These are phyloP conservation scores for Penicillium janthinellum DNA, from an alignment of 2,329 filamentous ascomycete genomes.

Conservation along the genomic window DNA sequence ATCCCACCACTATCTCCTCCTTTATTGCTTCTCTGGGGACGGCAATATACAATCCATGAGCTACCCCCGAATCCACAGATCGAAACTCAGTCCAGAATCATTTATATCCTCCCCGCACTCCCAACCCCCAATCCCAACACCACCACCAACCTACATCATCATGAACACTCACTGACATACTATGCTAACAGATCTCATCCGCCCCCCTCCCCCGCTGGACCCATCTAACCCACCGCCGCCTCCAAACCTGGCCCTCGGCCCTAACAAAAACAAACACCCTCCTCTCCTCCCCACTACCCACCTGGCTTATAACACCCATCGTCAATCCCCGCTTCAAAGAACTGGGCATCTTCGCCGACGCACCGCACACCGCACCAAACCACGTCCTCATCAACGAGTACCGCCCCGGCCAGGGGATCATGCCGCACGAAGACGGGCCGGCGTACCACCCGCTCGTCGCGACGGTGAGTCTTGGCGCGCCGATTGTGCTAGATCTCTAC, in stretches of 20 bases:
- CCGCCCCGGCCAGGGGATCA: slow-evolving; percentile 83
- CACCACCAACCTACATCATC: background rate
- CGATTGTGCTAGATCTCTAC: slow-evolving; percentile 76
- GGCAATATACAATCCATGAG: background rate
- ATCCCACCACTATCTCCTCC: background rate
- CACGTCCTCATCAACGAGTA: slow-evolving; percentile 97
- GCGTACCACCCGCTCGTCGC: slow-evolving; percentile 88
- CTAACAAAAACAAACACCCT: slow-evolving; percentile 75
- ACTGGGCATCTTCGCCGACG: slow-evolving; percentile 57
- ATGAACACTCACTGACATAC: background rate
- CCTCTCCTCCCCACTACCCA: slow-evolving; percentile 69
- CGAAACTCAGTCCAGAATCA: background rate
- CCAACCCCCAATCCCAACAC: background rate
- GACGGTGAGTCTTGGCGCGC: slow-evolving; percentile 81
- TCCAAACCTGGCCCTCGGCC: slow-evolving; percentile 88
- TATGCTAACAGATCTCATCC: slow-evolving; percentile 44
- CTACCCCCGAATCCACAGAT: background rate
- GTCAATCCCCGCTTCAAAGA: slow-evolving; percentile 56
- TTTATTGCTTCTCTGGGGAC: background rate
- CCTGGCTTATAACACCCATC: slow-evolving; percentile 73
- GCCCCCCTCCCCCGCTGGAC: slow-evolving; percentile 81
- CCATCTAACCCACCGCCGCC: slow-evolving; percentile 79
- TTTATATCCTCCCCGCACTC: background rate
- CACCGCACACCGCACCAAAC: slow-evolving; percentile 77
- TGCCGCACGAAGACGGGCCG: slow-evolving; percentile 91